Evolutionary conservation across 2,329 filamentous ascomycete genomes (phyloP).

Genomic region (Botryosphaeria agaves): DNA sequence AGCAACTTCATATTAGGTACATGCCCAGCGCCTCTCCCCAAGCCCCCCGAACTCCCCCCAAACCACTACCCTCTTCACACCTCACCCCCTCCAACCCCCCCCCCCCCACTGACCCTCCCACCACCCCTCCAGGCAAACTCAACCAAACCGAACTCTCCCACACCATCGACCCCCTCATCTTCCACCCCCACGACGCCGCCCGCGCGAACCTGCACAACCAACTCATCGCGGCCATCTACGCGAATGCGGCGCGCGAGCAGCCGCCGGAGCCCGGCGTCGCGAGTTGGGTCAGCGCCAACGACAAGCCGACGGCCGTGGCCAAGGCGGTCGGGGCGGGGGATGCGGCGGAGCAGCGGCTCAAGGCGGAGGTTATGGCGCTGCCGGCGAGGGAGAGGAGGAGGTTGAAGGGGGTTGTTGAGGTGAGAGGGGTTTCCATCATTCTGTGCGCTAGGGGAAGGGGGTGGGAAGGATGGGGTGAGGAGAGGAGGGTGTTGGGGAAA

Average conservation of each 20-base stretch:
- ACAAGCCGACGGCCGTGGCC: slow-evolving; percentile 58
- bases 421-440: no score
- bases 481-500: no score
- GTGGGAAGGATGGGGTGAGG: background rate
- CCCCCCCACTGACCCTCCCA: background rate
- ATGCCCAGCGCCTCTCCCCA: slow-evolving; percentile 5
- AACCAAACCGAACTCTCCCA: slow-evolving; percentile 43
- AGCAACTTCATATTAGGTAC: slow-evolving; percentile 39
- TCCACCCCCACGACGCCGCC: slow-evolving; percentile 31
- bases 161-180: slow-evolving; percentile 33
- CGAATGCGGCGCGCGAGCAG: slow-evolving; percentile 41
- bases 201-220: slow-evolving; percentile 44
- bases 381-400: slow-evolving; percentile 41
- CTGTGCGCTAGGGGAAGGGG: no score
- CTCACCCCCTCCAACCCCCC: background rate
- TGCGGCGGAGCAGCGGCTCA: slow-evolving; percentile 43
- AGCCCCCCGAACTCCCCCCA: slow-evolving; percentile 1
- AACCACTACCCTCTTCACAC: background rate
- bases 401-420: slow-evolving; percentile 35
- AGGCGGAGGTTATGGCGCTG: slow-evolving; percentile 46
- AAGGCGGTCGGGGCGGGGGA: slow-evolving; percentile 39
- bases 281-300: slow-evolving; percentile 48
- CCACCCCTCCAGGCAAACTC: slow-evolving; percentile 28
- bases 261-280: slow-evolving; percentile 44
- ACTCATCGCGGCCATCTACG: slow-evolving; percentile 39